Evolutionary conservation across 2,329 filamentous ascomycete species (phyloP).

Genomic region (Colletotrichum spaethianum): DNA sequence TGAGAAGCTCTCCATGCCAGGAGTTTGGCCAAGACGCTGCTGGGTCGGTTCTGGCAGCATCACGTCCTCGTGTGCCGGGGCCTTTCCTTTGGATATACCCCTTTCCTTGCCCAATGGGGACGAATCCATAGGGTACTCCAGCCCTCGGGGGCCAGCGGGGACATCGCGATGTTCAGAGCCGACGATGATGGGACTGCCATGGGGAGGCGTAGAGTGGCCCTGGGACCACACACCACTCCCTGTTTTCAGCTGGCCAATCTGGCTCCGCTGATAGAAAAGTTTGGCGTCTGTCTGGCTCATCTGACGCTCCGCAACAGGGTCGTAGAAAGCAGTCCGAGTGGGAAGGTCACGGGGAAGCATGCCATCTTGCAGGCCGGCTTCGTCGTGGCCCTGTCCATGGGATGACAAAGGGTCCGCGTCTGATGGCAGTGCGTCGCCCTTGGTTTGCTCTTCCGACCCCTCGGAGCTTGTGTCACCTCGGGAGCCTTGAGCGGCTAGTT

Average conservation of each 20-base stretch:
- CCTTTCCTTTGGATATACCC: not conserved
- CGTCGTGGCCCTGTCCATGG: constrained; percentile 9
- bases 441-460: constrained; percentile 21
- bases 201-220: constrained; percentile 56
- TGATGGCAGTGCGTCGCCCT: constrained; percentile 8
- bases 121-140: constrained; percentile 47
- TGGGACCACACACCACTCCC: constrained; percentile 54
- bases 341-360: constrained; percentile 74
- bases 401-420: constrained; percentile 2
- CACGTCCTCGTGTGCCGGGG: constrained; percentile 7
- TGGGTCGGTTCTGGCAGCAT: constrained; percentile 28
- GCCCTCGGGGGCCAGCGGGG: constrained; percentile 47
- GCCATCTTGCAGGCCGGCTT: constrained; percentile 60
- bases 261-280: constrained; percentile 93
- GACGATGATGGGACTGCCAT: constrained; percentile 61
- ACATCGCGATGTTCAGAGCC: constrained; percentile 41
- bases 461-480: constrained; percentile 38
- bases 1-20: not conserved
- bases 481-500: constrained; percentile 22
- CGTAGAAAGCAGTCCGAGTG: constrained; percentile 88
- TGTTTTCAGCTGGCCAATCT: constrained; percentile 68
- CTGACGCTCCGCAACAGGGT: constrained; percentile 92
- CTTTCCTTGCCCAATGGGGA: constrained; percentile 22
- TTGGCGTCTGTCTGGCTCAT: constrained; percentile 96
- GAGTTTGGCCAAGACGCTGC: not conserved